Percentiles rank a stretch among this genome's conserved stretches.
Conservation (phyloP, 2,329 filamentous ascomycete genomes). For the Trichophyton rubrum region DNA sequence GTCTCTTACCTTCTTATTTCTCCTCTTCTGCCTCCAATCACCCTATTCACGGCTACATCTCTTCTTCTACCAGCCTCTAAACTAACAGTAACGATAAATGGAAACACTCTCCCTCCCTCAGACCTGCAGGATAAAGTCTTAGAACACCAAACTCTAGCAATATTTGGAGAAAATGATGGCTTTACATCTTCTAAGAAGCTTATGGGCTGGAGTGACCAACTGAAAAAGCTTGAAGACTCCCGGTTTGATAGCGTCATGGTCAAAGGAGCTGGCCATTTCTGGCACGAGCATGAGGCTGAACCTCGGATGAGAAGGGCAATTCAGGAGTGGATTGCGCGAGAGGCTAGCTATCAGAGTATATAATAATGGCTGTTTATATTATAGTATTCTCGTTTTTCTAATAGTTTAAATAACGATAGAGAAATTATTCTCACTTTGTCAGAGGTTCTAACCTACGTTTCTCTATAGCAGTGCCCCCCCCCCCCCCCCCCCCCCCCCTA, state of each 20-base stretch:
- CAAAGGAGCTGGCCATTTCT: conserved; percentile 49
- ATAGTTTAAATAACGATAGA: too few relatives aligned
- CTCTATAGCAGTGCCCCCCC: too few relatives aligned
- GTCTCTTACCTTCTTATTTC: conserved; percentile 50
- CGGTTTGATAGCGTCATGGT: conserved; percentile 40
- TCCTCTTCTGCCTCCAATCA: conserved; percentile 45
- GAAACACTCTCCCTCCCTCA: conserved; percentile 20
- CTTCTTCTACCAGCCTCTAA: conserved; percentile 24
- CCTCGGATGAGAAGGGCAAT: conserved; percentile 28
- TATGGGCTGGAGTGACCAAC: conserved; percentile 49
- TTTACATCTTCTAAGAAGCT: conserved; percentile 58
- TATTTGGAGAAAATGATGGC: conserved; percentile 63
- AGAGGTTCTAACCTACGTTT: too few relatives aligned
- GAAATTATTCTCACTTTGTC: too few relatives aligned
- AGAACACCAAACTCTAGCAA: conserved; percentile 48
- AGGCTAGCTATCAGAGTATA: background rate
- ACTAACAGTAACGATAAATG: conserved; percentile 18
- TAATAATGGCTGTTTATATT: background rate
- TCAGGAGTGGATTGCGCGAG: conserved; percentile 26
- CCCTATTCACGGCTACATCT: conserved; percentile 51
- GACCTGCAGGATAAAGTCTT: conserved; percentile 46
- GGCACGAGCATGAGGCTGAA: conserved; percentile 44
- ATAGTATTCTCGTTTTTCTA: background rate
- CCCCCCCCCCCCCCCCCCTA: too few relatives aligned
- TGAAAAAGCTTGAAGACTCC: conserved; percentile 36